Evolutionary conservation across 208 protist genomes (phyloP).

Genomic region (Herpetomonas samuelpessoai): DNA sequence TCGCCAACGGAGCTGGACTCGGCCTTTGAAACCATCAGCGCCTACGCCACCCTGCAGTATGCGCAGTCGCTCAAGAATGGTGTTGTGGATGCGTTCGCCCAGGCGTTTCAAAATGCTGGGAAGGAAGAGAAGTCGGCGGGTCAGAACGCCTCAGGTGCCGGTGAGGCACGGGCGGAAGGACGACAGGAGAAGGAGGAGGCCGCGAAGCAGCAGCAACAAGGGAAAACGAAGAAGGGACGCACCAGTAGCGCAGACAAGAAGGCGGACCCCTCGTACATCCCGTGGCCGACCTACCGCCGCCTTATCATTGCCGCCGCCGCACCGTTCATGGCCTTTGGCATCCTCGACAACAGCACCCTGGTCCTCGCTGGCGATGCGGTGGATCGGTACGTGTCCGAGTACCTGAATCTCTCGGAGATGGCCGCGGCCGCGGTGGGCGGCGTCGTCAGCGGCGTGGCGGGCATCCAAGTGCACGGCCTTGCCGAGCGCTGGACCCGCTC

Average conservation of each 20-base stretch:
- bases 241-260: no score
- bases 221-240: no score
- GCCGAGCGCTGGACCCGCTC: slow-evolving; percentile 68
- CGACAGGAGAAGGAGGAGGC: no score
- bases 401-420: slow-evolving; percentile 69
- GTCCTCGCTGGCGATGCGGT: slow-evolving; percentile 78
- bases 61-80: neutral
- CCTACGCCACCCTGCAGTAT: neutral
- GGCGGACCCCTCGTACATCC: slow-evolving; percentile 29
- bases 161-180: no score
- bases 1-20: neutral
- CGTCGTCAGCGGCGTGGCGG: slow-evolving; percentile 75
- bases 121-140: no score
- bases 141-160: no score
- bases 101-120: neutral
- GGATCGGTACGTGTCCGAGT: slow-evolving; percentile 59
- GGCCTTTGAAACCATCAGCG: neutral
- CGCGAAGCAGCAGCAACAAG: no score
- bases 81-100: neutral
- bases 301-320: slow-evolving; percentile 46
- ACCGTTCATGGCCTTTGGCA: slow-evolving; percentile 86
- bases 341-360: slow-evolving; percentile 81
- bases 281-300: slow-evolving; percentile 40
- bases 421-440: slow-evolving; percentile 75
- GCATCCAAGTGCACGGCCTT: slow-evolving; percentile 87